These are phyloP conservation scores for Penicillium malachiteum DNA, from an alignment of 495 filamentous ascomycete species.

Conservation along the genomic window DNA sequence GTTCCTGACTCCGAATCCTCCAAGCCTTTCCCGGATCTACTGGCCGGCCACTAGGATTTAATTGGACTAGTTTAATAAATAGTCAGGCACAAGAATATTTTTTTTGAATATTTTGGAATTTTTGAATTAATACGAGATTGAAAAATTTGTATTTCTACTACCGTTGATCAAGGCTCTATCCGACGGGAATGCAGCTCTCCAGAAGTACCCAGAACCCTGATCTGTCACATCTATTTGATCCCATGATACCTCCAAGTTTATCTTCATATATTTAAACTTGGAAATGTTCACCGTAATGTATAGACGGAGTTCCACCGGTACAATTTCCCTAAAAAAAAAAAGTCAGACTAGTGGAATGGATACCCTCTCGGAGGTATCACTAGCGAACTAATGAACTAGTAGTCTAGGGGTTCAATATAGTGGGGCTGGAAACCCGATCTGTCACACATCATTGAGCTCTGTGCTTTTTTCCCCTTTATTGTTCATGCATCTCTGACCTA, in stretches of 20 bases:
- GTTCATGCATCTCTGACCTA: constrained; percentile 1
- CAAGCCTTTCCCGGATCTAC: constrained; percentile 7
- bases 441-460: constrained; percentile 9
- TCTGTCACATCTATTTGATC: constrained; percentile 11
- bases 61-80: neutral
- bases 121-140: too few species aligned
- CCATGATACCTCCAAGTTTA: too few species aligned
- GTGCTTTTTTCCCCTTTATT: constrained; percentile 3
- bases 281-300: neutral
- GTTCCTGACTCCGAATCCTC: neutral
- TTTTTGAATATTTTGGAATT: too few species aligned
- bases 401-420: constrained; percentile 16
- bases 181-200: constrained; percentile 13
- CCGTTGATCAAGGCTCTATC: constrained; percentile 3
- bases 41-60: constrained; percentile 3
- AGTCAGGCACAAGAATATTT: neutral
- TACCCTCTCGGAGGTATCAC: constrained; percentile 14
- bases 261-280: too few species aligned
- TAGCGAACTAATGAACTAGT: constrained; percentile 14
- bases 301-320: neutral
- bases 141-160: too few species aligned
- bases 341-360: neutral
- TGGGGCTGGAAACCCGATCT: constrained; percentile 16
- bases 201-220: constrained; percentile 3
- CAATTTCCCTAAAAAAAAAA: neutral